Conservation (phyloP, 2,329 filamentous ascomycete genomes). For the Triangularia setosa region DNA sequence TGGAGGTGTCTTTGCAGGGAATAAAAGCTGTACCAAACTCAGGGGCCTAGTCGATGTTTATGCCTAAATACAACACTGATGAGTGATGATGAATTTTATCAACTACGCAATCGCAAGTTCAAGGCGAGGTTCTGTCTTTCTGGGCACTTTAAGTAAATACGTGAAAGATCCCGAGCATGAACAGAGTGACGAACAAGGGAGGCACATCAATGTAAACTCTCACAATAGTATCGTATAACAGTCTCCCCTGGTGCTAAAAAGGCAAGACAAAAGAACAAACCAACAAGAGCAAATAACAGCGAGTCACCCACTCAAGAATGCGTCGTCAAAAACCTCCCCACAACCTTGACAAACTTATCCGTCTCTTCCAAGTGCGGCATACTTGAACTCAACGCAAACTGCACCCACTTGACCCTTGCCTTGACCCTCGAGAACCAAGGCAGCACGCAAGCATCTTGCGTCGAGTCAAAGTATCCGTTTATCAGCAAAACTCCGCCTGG, state of each 20-base stretch:
- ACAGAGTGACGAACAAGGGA: no score
- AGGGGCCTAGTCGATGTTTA: no score
- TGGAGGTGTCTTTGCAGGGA: no score
- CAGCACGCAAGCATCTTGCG: constrained; percentile 13
- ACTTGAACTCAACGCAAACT: constrained; percentile 16
- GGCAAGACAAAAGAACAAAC: not conserved
- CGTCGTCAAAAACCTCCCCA: constrained; percentile 11
- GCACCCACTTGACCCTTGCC: constrained; percentile 16
- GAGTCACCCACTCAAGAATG: not conserved
- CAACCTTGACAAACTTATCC: constrained; percentile 12
- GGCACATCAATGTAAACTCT: not conserved
- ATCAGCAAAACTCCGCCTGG: constrained; percentile 14
- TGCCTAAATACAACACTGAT: no score
- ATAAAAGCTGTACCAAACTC: no score
- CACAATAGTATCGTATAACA: not conserved
- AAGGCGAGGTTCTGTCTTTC: no score
- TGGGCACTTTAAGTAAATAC: no score
- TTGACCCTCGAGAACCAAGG: constrained; percentile 7
- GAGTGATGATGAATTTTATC: no score
- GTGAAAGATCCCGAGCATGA: no score
- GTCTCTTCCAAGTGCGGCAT: constrained; percentile 15
- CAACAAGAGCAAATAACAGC: not conserved
- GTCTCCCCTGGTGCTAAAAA: not conserved
- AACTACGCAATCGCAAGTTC: no score
- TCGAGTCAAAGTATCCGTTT: constrained; percentile 17